These are phyloP conservation scores for thale cress (Arabidopsis thaliana) DNA, from an alignment of 345 rosid species.

Conservation along the genomic window DNA sequence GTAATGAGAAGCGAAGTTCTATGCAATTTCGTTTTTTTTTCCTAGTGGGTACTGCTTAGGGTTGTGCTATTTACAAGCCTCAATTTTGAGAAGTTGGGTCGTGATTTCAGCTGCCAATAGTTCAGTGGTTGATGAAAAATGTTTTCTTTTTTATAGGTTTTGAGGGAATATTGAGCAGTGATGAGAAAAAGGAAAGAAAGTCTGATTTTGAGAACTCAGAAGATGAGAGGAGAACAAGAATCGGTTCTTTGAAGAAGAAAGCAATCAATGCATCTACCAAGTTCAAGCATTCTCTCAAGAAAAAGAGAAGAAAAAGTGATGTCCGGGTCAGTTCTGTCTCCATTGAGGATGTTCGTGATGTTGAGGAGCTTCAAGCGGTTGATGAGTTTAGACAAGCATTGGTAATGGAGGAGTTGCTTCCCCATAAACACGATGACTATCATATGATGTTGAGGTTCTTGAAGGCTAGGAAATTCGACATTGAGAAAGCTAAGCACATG, in stretches of 20 bases:
- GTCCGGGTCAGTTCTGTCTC: constrained; percentile 97
- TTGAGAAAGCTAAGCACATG: constrained; percentile 94
- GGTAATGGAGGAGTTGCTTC: constrained; percentile 90
- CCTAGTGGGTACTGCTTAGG: background rate
- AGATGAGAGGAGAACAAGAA: constrained; percentile 95
- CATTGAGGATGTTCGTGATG: constrained; percentile 94
- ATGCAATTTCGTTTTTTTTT: constrained; percentile 20
- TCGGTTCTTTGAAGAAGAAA: constrained; percentile 91
- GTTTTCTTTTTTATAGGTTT: constrained; percentile 59
- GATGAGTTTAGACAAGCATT: constrained; percentile 85
- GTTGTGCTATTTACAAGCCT: constrained; percentile 5
- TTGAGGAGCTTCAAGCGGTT: constrained; percentile 84
- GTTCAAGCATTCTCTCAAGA: constrained; percentile 91
- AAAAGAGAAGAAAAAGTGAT: constrained; percentile 85
- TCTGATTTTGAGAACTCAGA: constrained; percentile 98
- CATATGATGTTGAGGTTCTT: constrained; percentile 91
- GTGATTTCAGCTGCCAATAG: constrained; percentile 4
- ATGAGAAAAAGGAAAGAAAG: constrained; percentile 90
- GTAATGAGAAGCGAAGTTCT: background rate
- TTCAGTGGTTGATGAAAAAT: constrained; percentile 10
- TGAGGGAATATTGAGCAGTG: constrained; percentile 89
- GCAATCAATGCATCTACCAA: constrained; percentile 90
- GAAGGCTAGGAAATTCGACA: constrained; percentile 93
- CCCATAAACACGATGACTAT: constrained; percentile 78
- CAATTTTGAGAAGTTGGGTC: background rate